These are phyloP conservation scores for Neopestalotiopsis clavispora DNA, from an alignment of 2,329 filamentous ascomycete genomes.

Conservation along the genomic window DNA sequence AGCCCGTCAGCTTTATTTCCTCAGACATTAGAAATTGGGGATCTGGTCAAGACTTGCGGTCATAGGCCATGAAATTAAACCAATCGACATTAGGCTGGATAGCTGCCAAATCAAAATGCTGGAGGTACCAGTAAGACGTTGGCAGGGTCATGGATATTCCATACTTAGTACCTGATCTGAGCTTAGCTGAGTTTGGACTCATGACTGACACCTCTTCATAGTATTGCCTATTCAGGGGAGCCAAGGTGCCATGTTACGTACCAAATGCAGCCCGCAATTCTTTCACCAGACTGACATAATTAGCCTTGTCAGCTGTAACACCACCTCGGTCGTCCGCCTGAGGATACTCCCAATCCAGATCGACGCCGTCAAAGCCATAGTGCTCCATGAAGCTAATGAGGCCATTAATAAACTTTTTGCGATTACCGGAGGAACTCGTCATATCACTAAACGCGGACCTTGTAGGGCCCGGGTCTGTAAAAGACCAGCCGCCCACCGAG, in stretches of 20 bases:
- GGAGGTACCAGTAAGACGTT: slow-evolving; percentile 34
- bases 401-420: slow-evolving; percentile 39
- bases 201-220: background rate
- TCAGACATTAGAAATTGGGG: background rate
- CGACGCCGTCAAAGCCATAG: slow-evolving; percentile 45
- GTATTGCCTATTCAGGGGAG: too few species aligned
- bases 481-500: slow-evolving; percentile 15
- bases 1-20: background rate
- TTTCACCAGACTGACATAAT: slow-evolving; percentile 31
- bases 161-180: slow-evolving; percentile 12
- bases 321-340: slow-evolving; percentile 43
- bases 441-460: slow-evolving; percentile 13
- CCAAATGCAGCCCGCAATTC: slow-evolving; percentile 14
- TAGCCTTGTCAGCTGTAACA: slow-evolving; percentile 36
- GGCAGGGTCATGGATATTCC: slow-evolving; percentile 33
- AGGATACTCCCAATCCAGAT: slow-evolving; percentile 51
- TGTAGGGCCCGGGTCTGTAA: slow-evolving; percentile 9
- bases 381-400: slow-evolving; percentile 43
- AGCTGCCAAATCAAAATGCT: slow-evolving; percentile 28
- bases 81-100: slow-evolving; percentile 38
- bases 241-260: background rate
- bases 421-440: slow-evolving; percentile 9
- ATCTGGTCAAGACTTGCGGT: slow-evolving; percentile 25
- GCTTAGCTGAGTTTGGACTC: background rate
- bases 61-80: slow-evolving; percentile 52